phyloP scores from a whole-genome alignment of 345 rosid genomes.

The Citrus inodora region DNA sequence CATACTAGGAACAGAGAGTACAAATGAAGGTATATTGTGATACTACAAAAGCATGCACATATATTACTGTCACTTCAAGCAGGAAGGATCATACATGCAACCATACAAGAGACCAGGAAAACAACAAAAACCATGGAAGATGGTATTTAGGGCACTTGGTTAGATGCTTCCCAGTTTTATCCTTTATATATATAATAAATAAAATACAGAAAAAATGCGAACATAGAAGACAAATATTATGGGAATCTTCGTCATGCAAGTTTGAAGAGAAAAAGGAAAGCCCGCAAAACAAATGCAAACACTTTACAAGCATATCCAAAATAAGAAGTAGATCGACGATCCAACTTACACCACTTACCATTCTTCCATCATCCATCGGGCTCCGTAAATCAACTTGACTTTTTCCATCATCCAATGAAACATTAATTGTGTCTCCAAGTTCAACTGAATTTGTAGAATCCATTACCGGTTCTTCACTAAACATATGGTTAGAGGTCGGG shows the following conservation, averaged over 20 bases:
- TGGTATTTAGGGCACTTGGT: not conserved
- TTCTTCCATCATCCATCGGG: constrained; percentile 30
- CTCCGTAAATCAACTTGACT: constrained; percentile 32
- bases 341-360: constrained; percentile 45
- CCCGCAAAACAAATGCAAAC: not conserved
- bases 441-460: constrained; percentile 22
- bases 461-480: constrained; percentile 34
- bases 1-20: not conserved
- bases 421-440: constrained; percentile 9
- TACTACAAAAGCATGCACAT: not conserved
- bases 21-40: not conserved
- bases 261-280: not conserved
- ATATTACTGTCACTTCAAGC: not conserved
- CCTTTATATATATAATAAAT: not conserved
- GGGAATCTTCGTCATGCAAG: not conserved
- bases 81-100: not conserved
- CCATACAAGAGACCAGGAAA: not conserved
- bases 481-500: constrained; percentile 12
- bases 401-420: constrained; percentile 25
- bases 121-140: not conserved
- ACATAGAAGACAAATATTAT: not conserved
- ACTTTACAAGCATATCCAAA: constrained; percentile 7
- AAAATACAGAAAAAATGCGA: not conserved
- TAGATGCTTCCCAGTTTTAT: not conserved
- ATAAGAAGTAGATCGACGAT: not conserved